These are phyloP conservation scores for Pyrrhoderma noxium DNA, from an alignment of 1,284 basidiomycete species.

Conservation along the genomic window DNA sequence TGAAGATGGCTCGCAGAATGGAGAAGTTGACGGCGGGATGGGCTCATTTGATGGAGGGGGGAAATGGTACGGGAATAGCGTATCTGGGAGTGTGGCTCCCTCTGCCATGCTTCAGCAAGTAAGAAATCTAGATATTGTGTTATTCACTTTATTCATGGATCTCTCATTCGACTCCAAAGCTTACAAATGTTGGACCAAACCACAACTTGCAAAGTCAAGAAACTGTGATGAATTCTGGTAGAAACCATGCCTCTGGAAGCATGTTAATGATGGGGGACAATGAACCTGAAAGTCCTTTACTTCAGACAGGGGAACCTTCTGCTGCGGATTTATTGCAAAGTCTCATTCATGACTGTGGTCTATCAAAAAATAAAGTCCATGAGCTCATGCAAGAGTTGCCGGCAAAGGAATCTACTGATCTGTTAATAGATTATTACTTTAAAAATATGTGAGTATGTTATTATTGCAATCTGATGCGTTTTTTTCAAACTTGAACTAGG, in stretches of 20 bases:
- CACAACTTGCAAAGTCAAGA: not conserved
- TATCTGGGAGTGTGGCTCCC: slow-evolving; percentile 69
- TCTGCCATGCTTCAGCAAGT: slow-evolving; percentile 74
- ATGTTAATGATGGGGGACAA: slow-evolving; percentile 22
- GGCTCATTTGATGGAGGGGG: slow-evolving; percentile 70
- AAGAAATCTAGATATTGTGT: slow-evolving; percentile 5
- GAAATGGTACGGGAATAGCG: slow-evolving; percentile 78
- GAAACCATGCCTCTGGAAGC: slow-evolving; percentile 3
- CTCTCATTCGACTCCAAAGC: slow-evolving; percentile 8
- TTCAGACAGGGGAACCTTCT: slow-evolving; percentile 54
- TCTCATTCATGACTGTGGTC: slow-evolving; percentile 84
- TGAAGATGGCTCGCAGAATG: slow-evolving; percentile 56
- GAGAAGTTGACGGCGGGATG: slow-evolving; percentile 64
- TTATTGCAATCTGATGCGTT: not conserved
- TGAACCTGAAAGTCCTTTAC: slow-evolving; percentile 28
- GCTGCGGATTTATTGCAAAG: slow-evolving; percentile 74
- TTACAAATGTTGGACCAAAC: slow-evolving; percentile 14
- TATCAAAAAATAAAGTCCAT: slow-evolving; percentile 80
- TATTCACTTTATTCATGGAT: not conserved
- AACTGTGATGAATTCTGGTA: not conserved
- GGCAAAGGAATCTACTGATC: slow-evolving; percentile 63
- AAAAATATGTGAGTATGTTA: slow-evolving; percentile 52
- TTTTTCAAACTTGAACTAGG: slow-evolving; percentile 33
- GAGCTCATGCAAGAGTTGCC: slow-evolving; percentile 87
- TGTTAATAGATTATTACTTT: slow-evolving; percentile 73